Base-by-base conservation (phyloP, 1,284 basidiomycete genomes). In the Leccinum holopus region DNA sequence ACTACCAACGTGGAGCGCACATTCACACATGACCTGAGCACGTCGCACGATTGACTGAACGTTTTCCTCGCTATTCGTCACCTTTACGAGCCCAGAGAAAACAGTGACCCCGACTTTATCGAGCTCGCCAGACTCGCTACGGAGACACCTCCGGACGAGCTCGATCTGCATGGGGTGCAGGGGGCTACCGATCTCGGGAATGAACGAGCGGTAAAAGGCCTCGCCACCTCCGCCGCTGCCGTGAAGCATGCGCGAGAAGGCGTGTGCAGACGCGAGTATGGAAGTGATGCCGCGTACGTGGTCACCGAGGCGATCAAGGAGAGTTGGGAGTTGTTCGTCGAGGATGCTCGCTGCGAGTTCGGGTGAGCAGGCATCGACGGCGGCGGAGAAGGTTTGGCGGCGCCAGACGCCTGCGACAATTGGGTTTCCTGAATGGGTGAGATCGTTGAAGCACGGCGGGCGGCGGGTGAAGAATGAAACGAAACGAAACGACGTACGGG, bases 21-120 rank as follows among this genome's bases (percentile, higher is more conserved):
- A 93, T 74, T 90, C 87, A 69, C 91, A 94, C 57, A 93, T 86
- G 16, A 92, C 91, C 74, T 93, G 92, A 25, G 91, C 91, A 61
- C 91, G 80, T 65, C 90, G 78, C 3, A 94, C 90, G 39, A 93
- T 86, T 9, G 85, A 87, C 78, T 90, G 88, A 35, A 83, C 68
- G 62, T 81, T 84, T 44, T 87, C 84, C 30, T 79, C 74, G 61
- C 67, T 47, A 14, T 41, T 70, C 62, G 83, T 83, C 5, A 93
- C 87, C 75, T 94, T 94, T 51, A 92, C 92, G 37, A 94, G 79
- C 1, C 91, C 92, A 6, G 91, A 91, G 72, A 94, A 94, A 62
- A 92, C 85, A 0, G 90, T 91, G 1, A 88, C 85, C 5, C 92
- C 91, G 2, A 94, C 90, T 6, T 82, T 79, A 69, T 92, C 90